Evolutionary conservation across 2,329 filamentous ascomycete species (phyloP).

Genomic region (Sphaerulina populicola): DNA sequence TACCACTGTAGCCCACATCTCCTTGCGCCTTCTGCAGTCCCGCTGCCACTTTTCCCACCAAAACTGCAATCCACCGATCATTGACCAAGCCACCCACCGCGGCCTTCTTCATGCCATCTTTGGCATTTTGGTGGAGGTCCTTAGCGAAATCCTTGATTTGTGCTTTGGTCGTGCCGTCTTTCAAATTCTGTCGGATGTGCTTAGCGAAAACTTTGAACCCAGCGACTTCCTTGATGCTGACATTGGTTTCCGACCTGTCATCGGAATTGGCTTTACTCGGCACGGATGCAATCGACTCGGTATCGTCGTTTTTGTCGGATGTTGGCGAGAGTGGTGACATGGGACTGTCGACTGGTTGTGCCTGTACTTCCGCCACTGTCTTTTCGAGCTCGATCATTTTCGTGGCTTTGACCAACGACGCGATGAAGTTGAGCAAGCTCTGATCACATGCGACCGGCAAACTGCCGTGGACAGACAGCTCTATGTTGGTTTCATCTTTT

Average conservation of each 20-base stretch:
- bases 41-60: slow-evolving; percentile 45
- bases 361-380: slow-evolving; percentile 32
- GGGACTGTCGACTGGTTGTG: slow-evolving; percentile 12
- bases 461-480: slow-evolving; percentile 42
- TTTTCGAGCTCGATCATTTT: slow-evolving; percentile 49
- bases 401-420: slow-evolving; percentile 49
- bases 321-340: slow-evolving; percentile 24
- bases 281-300: slow-evolving; percentile 18
- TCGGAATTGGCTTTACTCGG: slow-evolving; percentile 2
- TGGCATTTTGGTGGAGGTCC: slow-evolving; percentile 31
- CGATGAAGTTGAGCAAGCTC: slow-evolving; percentile 47
- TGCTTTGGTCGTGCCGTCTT: slow-evolving; percentile 22
- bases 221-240: slow-evolving; percentile 13
- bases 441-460: slow-evolving; percentile 46
- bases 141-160: slow-evolving; percentile 28
- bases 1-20: slow-evolving; percentile 45
- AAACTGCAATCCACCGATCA: slow-evolving; percentile 48
- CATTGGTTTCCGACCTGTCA: background rate
- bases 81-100: slow-evolving; percentile 43
- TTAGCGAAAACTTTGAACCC: slow-evolving; percentile 26
- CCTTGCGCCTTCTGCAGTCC: slow-evolving; percentile 45
- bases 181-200: slow-evolving; percentile 25
- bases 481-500: slow-evolving; percentile 45
- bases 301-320: slow-evolving; percentile 25
- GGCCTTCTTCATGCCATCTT: slow-evolving; percentile 43